Evolutionary conservation across 1,139 yeast genomes (phyloP).

Genomic region (Saccharomyces hybrid): DNA sequence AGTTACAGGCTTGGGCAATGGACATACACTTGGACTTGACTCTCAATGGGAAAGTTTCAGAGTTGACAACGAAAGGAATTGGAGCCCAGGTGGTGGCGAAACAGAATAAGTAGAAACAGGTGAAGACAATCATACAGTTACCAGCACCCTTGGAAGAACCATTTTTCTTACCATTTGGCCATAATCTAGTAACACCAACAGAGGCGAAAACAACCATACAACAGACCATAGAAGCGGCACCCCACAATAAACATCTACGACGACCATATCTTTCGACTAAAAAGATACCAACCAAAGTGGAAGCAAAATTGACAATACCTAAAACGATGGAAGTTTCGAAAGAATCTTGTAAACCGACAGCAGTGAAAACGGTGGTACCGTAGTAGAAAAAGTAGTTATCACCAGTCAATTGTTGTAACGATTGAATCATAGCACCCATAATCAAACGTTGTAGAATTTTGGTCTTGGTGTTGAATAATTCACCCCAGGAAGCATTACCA

Average conservation of each 20-base stretch:
- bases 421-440: slow-evolving; percentile 58
- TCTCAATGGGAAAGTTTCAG: slow-evolving; percentile 75
- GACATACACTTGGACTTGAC: slow-evolving; percentile 75
- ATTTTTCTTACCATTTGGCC: slow-evolving; percentile 54
- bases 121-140: slow-evolving; percentile 69
- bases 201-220: slow-evolving; percentile 62
- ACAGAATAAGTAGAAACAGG: slow-evolving; percentile 72
- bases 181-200: slow-evolving; percentile 58
- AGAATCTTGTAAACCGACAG: slow-evolving; percentile 68
- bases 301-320: slow-evolving; percentile 71
- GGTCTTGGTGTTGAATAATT: slow-evolving; percentile 56
- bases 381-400: slow-evolving; percentile 76
- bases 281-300: slow-evolving; percentile 62
- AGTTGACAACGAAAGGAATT: slow-evolving; percentile 61
- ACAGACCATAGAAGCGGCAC: slow-evolving; percentile 56
- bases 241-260: slow-evolving; percentile 55
- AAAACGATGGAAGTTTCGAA: slow-evolving; percentile 69
- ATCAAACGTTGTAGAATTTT: slow-evolving; percentile 48
- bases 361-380: slow-evolving; percentile 68
- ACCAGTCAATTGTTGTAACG: slow-evolving; percentile 74
- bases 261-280: slow-evolving; percentile 66
- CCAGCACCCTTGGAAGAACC: slow-evolving; percentile 48
- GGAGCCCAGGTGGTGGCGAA: slow-evolving; percentile 89
- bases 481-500: slow-evolving; percentile 64
- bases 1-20: slow-evolving; percentile 63